These are phyloP conservation scores for Aspergillus pseudoterreus DNA, from an alignment of 2,329 filamentous ascomycete genomes.

Conservation along the genomic window DNA sequence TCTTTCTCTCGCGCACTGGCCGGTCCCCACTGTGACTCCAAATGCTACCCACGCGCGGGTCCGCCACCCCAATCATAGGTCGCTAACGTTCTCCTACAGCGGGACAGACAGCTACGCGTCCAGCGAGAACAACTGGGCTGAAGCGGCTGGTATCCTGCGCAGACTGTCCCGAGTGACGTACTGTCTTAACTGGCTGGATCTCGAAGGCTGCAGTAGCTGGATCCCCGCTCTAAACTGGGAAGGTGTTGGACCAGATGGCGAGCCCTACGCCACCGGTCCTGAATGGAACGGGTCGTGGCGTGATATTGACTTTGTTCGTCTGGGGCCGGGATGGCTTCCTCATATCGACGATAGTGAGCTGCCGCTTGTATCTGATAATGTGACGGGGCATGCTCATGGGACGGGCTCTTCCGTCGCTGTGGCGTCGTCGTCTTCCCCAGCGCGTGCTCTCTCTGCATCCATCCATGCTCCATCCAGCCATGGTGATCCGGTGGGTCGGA, in stretches of 20 bases:
- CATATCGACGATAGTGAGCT: slow-evolving; percentile 14
- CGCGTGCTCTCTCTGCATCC: slow-evolving; percentile 18
- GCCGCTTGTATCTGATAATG: not conserved
- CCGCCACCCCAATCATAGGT: slow-evolving; percentile 35
- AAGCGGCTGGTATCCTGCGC: slow-evolving; percentile 54
- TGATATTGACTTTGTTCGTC: slow-evolving; percentile 39
- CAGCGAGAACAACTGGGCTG: slow-evolving; percentile 53
- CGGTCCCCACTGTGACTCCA: slow-evolving; percentile 55
- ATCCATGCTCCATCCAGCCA: slow-evolving; percentile 15
- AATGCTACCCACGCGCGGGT: slow-evolving; percentile 48
- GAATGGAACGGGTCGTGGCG: slow-evolving; percentile 48
- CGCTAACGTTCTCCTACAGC: slow-evolving; percentile 45
- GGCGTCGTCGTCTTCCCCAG: not conserved
- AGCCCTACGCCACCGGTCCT: slow-evolving; percentile 29
- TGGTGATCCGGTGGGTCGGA: not conserved
- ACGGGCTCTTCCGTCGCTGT: not conserved
- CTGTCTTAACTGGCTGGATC: slow-evolving; percentile 59
- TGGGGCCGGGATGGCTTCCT: slow-evolving; percentile 42
- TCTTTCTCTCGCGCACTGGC: slow-evolving; percentile 62
- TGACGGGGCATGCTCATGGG: not conserved
- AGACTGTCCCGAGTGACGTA: slow-evolving; percentile 54
- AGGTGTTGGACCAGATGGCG: slow-evolving; percentile 24
- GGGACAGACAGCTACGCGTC: slow-evolving; percentile 52
- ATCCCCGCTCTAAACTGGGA: slow-evolving; percentile 49
- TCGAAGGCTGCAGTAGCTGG: slow-evolving; percentile 59